Percentiles rank a stretch among this genome's conserved stretches.
Conservation (phyloP, 176 grass and related monocot species). For the Dactylis glomerata region DNA sequence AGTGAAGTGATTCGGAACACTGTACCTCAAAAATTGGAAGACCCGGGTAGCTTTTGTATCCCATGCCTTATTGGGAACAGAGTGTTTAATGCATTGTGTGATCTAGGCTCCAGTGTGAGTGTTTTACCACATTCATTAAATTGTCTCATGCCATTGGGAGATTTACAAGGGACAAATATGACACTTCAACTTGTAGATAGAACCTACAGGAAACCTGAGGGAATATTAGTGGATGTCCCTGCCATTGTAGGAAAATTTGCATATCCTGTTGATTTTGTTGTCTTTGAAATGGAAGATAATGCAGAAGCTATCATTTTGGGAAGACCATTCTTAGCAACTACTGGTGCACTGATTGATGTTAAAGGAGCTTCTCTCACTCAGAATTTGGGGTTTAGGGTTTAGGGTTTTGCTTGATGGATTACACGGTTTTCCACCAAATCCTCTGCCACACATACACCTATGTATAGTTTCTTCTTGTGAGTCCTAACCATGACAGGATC, state of each 20-base stretch:
- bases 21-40: background rate
- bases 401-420: too few relatives aligned
- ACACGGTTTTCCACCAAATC: too few relatives aligned
- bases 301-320: too few relatives aligned
- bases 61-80: background rate
- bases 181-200: background rate
- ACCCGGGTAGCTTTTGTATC: background rate
- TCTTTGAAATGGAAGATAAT: background rate
- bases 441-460: too few relatives aligned
- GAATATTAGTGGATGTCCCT: background rate
- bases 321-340: too few relatives aligned
- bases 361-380: too few relatives aligned
- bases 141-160: background rate
- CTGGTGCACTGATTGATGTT: too few relatives aligned
- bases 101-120: background rate
- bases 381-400: too few relatives aligned
- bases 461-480: too few relatives aligned
- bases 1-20: background rate
- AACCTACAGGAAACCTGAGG: background rate
- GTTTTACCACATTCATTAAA: background rate
- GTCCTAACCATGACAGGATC: too few relatives aligned
- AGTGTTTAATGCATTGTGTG: background rate
- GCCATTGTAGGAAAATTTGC: background rate
- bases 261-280: background rate
- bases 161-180: background rate